These are phyloP conservation scores for Penicillium chermesinum DNA, from an alignment of 495 filamentous ascomycete species.

Conservation along the genomic window DNA sequence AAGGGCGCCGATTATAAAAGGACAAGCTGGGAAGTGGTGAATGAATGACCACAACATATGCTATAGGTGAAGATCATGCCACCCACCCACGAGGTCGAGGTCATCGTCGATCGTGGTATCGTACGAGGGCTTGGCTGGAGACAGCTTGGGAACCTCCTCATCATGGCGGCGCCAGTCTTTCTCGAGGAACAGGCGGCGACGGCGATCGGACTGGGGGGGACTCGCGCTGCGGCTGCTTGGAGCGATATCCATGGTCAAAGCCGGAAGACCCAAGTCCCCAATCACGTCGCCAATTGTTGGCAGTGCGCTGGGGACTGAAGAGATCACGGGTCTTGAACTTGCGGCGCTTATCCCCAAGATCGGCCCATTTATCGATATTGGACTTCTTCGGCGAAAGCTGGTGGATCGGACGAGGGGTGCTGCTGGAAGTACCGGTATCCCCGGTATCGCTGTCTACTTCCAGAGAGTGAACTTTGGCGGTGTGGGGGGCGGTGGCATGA, in stretches of 20 bases:
- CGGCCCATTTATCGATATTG: conserved; percentile 79
- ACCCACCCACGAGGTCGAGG: conserved; percentile 86
- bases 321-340: conserved; percentile 50
- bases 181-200: conserved; percentile 38
- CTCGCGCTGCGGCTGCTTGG: conserved; percentile 53
- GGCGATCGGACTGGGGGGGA: conserved; percentile 32
- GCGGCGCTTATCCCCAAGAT: conserved; percentile 73
- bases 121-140: conserved; percentile 25
- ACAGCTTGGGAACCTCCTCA: conserved; percentile 25
- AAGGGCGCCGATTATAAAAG: conserved; percentile 8
- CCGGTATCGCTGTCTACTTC: conserved; percentile 55
- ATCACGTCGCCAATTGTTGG: conserved; percentile 44
- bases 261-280: conserved; percentile 52
- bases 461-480: conserved; percentile 39
- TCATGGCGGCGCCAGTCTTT: conserved; percentile 64
- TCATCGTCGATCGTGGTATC: conserved; percentile 64
- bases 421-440: conserved; percentile 65
- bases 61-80: conserved; percentile 60
- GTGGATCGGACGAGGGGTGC: conserved; percentile 36
- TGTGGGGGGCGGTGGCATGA: conserved; percentile 18
- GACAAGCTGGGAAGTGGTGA: conserved; percentile 3
- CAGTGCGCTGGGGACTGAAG: conserved; percentile 38
- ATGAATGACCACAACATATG: conserved; percentile 5
- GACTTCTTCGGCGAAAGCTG: conserved; percentile 51
- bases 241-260: conserved; percentile 44